A percentile compares a stretch with the other conserved stretches of the same genome.
Evolutionary conservation across 805 yeast species (phyloP).

Genomic region (Yarrowia sp.): DNA sequence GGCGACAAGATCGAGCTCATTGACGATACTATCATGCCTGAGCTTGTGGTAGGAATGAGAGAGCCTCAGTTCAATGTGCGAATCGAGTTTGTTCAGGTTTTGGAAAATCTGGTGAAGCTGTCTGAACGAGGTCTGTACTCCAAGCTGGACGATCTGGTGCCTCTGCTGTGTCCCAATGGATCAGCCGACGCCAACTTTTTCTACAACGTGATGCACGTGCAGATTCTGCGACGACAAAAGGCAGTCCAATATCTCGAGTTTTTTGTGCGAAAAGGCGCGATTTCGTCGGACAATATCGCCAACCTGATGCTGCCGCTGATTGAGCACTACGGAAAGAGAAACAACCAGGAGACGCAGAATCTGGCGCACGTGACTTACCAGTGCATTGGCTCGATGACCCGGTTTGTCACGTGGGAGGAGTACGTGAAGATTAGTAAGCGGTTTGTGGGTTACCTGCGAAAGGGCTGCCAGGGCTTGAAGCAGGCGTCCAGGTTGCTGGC

Average conservation of each 20-base stretch:
- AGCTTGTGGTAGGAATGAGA: slow-evolving; percentile 70
- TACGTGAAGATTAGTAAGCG: slow-evolving; percentile 76
- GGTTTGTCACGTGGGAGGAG: slow-evolving; percentile 76
- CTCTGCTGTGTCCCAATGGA: slow-evolving; percentile 60
- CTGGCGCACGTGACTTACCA: slow-evolving; percentile 58
- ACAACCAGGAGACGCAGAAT: slow-evolving; percentile 50
- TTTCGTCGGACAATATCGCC: slow-evolving; percentile 67
- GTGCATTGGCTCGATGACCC: slow-evolving; percentile 65
- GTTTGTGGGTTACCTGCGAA: slow-evolving; percentile 60
- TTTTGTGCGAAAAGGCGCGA: slow-evolving; percentile 51
- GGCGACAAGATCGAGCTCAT: slow-evolving; percentile 49
- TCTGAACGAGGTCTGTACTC: not conserved
- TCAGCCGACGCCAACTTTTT: slow-evolving; percentile 88
- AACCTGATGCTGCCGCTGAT: slow-evolving; percentile 85
- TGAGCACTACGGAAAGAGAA: slow-evolving; percentile 75
- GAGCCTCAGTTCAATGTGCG: slow-evolving; percentile 66
- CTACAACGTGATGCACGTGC: slow-evolving; percentile 79
- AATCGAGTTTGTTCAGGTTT: slow-evolving; percentile 69
- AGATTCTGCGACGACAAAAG: slow-evolving; percentile 81
- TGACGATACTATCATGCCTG: slow-evolving; percentile 63
- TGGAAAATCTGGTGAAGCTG: slow-evolving; percentile 66
- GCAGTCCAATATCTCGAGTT: slow-evolving; percentile 73
- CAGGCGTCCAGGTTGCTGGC: slow-evolving; percentile 60
- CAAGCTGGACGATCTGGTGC: slow-evolving; percentile 61
- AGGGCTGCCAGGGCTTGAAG: slow-evolving; percentile 59